Conservation (phyloP, 768 basidiomycete species). For the Lactifluus volemus region DNA sequence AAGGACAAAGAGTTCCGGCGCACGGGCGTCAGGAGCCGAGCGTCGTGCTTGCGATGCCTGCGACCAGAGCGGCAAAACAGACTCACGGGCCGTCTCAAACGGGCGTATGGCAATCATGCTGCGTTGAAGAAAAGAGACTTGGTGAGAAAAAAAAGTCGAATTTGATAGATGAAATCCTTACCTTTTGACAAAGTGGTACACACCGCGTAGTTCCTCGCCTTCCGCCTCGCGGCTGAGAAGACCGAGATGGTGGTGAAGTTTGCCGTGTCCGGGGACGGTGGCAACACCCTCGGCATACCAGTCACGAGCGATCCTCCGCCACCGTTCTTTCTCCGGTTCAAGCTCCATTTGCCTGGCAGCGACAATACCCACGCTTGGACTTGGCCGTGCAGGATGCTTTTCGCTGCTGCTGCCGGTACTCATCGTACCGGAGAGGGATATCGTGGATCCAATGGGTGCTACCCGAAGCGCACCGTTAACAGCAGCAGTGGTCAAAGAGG, state of each 20-base stretch:
- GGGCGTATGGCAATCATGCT: conserved; percentile 92
- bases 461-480: conserved; percentile 30
- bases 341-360: conserved; percentile 78
- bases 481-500: conserved; percentile 48
- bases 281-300: conserved; percentile 89
- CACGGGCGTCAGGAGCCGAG: conserved; percentile 62
- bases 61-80: conserved; percentile 85
- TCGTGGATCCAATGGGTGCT: conserved; percentile 9
- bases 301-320: conserved; percentile 81
- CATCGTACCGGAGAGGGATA: conserved; percentile 13
- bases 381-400: conserved; percentile 22
- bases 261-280: conserved; percentile 88
- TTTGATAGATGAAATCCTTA: conserved; percentile 29
- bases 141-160: neutral
- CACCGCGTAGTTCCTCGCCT: conserved; percentile 69
- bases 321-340: conserved; percentile 86
- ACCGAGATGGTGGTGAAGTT: conserved; percentile 91
- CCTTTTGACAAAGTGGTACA: conserved; percentile 97
- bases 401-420: conserved; percentile 14
- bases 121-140: neutral
- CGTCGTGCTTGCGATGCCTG: conserved; percentile 62
- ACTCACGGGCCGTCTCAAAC: conserved; percentile 82
- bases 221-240: conserved; percentile 77
- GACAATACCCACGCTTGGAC: conserved; percentile 75
- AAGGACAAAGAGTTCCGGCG: conserved; percentile 77